Evolutionary conservation across 805 yeast species (phyloP).

Genomic region (Candida qinlingensis): DNA sequence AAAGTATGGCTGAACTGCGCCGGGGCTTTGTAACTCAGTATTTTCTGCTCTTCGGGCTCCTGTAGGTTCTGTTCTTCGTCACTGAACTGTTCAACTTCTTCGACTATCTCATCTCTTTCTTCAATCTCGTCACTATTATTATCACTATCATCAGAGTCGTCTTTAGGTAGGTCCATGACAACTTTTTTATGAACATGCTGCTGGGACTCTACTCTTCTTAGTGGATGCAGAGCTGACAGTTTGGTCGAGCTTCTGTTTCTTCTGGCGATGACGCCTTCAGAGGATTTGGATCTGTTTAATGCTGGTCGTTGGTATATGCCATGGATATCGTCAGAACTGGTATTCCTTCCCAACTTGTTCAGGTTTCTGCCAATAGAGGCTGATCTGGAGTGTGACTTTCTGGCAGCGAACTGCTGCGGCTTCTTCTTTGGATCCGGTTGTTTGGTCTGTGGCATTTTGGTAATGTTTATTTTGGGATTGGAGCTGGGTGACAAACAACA

Average conservation of each 20-base stretch:
- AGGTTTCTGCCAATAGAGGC: constrained; percentile 24
- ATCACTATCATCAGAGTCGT: constrained; percentile 11
- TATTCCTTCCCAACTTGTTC: constrained; percentile 19
- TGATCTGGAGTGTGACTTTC: constrained; percentile 18
- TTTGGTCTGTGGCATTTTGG: constrained; percentile 3
- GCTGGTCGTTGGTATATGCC: constrained; percentile 15
- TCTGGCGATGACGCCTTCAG: constrained; percentile 17
- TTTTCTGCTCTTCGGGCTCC: neutral
- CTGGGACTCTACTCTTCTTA: constrained; percentile 20
- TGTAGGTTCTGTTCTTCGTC: constrained; percentile 11
- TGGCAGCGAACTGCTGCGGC: constrained; percentile 17
- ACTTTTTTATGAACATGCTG: constrained; percentile 9
- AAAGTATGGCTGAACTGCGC: constrained; percentile 21
- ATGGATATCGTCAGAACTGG: constrained; percentile 19
- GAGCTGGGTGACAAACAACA: neutral
- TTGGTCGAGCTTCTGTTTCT: constrained; percentile 21
- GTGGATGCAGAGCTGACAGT: constrained; percentile 17
- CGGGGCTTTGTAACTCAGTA: constrained; percentile 20
- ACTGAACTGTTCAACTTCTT: constrained; percentile 23
- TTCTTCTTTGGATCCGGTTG: constrained; percentile 14
- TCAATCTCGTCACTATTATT: constrained; percentile 8
- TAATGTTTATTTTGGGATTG: neutral
- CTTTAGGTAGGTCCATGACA: constrained; percentile 13
- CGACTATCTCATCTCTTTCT: constrained; percentile 12
- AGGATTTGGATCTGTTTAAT: constrained; percentile 21